A percentile compares a stretch with the other conserved stretches of the same genome.
These are phyloP conservation scores for Mediolabrus comicus DNA, from an alignment of 108 stramenopile species.

Conservation along the genomic window DNA sequence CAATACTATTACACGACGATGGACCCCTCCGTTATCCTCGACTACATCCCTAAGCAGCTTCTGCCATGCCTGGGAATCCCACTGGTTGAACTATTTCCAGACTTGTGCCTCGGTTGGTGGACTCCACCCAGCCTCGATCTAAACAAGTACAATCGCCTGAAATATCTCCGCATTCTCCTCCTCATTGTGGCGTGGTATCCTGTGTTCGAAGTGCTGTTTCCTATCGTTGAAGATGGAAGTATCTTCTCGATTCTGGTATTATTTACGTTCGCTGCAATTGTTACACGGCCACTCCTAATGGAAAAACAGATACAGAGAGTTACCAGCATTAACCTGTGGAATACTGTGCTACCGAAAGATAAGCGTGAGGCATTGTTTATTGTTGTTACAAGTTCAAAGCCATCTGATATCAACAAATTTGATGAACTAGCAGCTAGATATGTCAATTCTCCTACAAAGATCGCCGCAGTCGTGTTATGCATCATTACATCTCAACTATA, in stretches of 20 bases:
- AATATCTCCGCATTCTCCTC: constrained; percentile 23
- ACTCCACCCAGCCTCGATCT: constrained; percentile 34
- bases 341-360: constrained; percentile 20
- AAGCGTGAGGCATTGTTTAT: constrained; percentile 40
- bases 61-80: constrained; percentile 35
- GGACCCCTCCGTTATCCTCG: not conserved
- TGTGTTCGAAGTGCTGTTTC: constrained; percentile 24
- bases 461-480: constrained; percentile 5
- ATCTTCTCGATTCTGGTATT: constrained; percentile 17
- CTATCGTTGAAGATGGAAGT: constrained; percentile 7
- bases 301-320: constrained; percentile 43
- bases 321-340: constrained; percentile 30
- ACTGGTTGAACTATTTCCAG: constrained; percentile 38
- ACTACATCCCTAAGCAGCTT: constrained; percentile 22
- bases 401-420: constrained; percentile 39
- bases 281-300: constrained; percentile 22
- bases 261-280: not conserved
- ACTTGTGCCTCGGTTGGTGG: constrained; percentile 45
- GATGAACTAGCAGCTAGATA: constrained; percentile 31
- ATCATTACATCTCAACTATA: constrained; percentile 18
- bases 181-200: constrained; percentile 36
- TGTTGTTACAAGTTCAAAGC: constrained; percentile 22
- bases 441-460: constrained; percentile 15
- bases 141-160: constrained; percentile 24
- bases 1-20: too few relatives aligned